Percentiles rank a stretch among this genome's conserved stretches.
Conservation (phyloP, 1,284 basidiomycete species). For the Erythrobasidium hasegawianum region DNA sequence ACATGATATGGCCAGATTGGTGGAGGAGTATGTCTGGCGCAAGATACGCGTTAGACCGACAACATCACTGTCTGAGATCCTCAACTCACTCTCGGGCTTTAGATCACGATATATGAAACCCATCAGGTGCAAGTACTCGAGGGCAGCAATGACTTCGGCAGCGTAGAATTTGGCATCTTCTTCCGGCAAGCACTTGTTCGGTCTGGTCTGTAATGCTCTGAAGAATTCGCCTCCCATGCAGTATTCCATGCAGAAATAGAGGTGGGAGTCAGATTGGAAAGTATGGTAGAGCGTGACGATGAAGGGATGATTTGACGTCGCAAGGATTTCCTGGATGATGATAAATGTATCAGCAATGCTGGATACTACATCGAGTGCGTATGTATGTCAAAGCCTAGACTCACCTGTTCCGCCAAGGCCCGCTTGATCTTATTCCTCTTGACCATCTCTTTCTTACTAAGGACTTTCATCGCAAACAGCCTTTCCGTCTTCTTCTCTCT, state of each 20-base stretch:
- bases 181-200: conserved; percentile 91
- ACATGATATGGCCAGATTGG: conserved; percentile 97
- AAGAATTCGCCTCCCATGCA: conserved; percentile 99
- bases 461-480: conserved; percentile 93
- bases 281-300: conserved; percentile 96
- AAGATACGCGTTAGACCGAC: conserved; percentile 3
- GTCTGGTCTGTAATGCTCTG: conserved; percentile 87
- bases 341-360: background rate
- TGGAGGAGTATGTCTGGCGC: conserved; percentile 96
- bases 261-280: conserved; percentile 93
- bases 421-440: conserved; percentile 97
- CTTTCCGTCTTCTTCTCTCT: conserved; percentile 91
- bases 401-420: conserved; percentile 79
- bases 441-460: conserved; percentile 98
- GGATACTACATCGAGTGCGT: too few species aligned
- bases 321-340: conserved; percentile 67
- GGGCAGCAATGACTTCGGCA: conserved; percentile 93
- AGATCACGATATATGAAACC: conserved; percentile 99
- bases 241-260: conserved; percentile 98
- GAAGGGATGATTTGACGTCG: conserved; percentile 94
- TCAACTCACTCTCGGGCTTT: conserved; percentile 90
- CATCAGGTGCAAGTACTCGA: conserved; percentile 98
- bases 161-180: conserved; percentile 97
- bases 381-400: too few species aligned
- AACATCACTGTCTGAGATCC: background rate